Evolutionary conservation across 495 filamentous ascomycete species (phyloP).

Genomic region (Physcia stellaris): DNA sequence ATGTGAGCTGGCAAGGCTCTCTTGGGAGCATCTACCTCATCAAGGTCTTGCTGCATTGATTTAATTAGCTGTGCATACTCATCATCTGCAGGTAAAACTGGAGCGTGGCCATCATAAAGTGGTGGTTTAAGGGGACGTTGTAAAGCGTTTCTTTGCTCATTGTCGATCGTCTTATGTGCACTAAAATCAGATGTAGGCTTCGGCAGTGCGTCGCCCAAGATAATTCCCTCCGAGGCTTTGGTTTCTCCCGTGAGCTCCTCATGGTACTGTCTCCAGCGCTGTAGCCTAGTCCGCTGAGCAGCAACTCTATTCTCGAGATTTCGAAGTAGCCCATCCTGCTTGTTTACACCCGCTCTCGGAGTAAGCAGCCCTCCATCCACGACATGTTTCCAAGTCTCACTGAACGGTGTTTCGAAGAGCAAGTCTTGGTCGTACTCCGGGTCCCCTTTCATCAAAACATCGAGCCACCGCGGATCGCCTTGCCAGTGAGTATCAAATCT

Average conservation of each 20-base stretch:
- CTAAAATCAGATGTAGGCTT: no score
- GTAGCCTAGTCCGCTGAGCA: slow-evolving; percentile 48
- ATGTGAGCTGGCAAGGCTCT: not conserved
- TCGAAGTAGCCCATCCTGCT: slow-evolving; percentile 24
- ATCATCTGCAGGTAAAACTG: no score
- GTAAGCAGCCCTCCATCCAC: slow-evolving; percentile 38
- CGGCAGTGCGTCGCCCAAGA: no score
- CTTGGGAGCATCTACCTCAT: no score
- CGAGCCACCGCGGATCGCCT: slow-evolving; percentile 55
- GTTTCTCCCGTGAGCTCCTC: slow-evolving; percentile 25
- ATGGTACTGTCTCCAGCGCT: slow-evolving; percentile 60
- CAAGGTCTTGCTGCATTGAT: no score
- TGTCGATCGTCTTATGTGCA: no score
- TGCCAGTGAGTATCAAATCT: slow-evolving; percentile 57
- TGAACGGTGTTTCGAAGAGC: slow-evolving; percentile 49
- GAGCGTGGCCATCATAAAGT: no score
- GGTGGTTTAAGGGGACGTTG: no score
- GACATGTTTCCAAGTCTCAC: slow-evolving; percentile 50
- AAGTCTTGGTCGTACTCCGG: slow-evolving; percentile 41
- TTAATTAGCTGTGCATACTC: no score
- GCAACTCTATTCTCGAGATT: slow-evolving; percentile 46
- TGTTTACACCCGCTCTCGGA: slow-evolving; percentile 31
- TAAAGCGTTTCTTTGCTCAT: no score
- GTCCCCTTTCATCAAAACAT: slow-evolving; percentile 52
- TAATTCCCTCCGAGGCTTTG: no score